Percentiles rank a stretch among this genome's conserved stretches.
These are phyloP conservation scores for Kuraishia ogatae DNA, from an alignment of 805 yeast genomes.

Conservation along the genomic window DNA sequence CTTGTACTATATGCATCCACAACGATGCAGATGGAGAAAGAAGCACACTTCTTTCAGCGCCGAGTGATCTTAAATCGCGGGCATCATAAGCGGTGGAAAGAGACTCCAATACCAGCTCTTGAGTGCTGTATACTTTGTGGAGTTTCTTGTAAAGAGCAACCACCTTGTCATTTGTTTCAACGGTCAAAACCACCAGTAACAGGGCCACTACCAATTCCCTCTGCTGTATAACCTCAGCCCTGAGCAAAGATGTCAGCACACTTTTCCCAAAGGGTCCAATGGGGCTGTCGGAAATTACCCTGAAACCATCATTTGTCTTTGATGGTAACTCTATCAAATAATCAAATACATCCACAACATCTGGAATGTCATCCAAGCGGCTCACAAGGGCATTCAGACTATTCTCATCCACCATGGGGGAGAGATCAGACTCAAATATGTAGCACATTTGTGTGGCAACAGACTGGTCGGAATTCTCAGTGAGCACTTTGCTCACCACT, in stretches of 20 bases:
- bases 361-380: constrained; percentile 28
- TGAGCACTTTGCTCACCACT: constrained; percentile 25
- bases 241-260: constrained; percentile 12
- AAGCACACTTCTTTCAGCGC: neutral
- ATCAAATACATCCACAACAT: constrained; percentile 26
- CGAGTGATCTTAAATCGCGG: neutral
- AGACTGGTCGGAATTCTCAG: constrained; percentile 13
- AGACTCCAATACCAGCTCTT: constrained; percentile 4
- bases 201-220: constrained; percentile 16
- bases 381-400: constrained; percentile 29
- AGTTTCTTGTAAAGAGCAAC: constrained; percentile 13
- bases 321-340: constrained; percentile 23
- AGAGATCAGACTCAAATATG: constrained; percentile 33
- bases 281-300: constrained; percentile 10
- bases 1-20: constrained; percentile 2
- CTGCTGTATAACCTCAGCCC: constrained; percentile 10
- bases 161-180: constrained; percentile 21
- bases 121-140: constrained; percentile 7
- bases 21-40: neutral
- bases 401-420: constrained; percentile 29
- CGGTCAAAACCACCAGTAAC: constrained; percentile 18
- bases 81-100: constrained; percentile 4
- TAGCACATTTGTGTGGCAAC: constrained; percentile 23
- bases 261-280: constrained; percentile 17
- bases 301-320: constrained; percentile 10